phyloP scores from a whole-genome alignment of 805 yeast genomes.

The Myxozyma neotropica region DNA sequence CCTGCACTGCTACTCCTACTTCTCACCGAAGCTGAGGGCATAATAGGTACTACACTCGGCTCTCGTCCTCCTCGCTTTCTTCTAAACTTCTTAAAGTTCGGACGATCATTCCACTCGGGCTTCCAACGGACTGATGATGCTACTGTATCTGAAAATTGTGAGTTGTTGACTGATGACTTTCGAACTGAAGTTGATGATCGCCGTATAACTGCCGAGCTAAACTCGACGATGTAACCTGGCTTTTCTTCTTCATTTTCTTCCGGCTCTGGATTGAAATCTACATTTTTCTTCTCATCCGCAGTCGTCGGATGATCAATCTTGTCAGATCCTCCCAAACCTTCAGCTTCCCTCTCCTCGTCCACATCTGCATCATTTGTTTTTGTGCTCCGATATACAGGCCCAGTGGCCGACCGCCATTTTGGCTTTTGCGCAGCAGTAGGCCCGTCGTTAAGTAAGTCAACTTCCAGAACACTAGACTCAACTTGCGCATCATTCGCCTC shows the following conservation, averaged over 20 bases:
- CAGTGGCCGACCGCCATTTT: too few relatives aligned
- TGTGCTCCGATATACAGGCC: too few relatives aligned
- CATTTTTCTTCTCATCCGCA: too few relatives aligned
- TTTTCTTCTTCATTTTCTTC: too few relatives aligned
- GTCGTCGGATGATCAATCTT: too few relatives aligned
- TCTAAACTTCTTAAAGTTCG: conserved; percentile 22
- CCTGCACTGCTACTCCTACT: background rate
- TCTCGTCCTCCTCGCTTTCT: background rate
- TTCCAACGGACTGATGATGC: conserved; percentile 1
- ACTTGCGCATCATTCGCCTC: background rate
- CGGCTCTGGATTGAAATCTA: too few relatives aligned
- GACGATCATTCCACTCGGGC: conserved; percentile 22
- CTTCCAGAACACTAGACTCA: background rate
- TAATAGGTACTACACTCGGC: background rate
- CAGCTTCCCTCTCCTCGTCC: too few relatives aligned
- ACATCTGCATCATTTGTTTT: too few relatives aligned
- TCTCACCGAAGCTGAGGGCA: background rate
- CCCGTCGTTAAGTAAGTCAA: background rate
- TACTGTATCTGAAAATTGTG: background rate
- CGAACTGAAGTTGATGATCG: background rate
- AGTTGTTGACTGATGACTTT: background rate
- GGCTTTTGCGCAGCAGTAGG: background rate
- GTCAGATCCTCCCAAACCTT: too few relatives aligned
- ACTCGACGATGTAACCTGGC: background rate
- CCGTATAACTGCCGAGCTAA: conserved; percentile 9